Evolutionary conservation across 75 land plant genomes (phyloP), one percentile per base, ranked within the genome.

Genomic region (Picea sitchensis): DNA sequence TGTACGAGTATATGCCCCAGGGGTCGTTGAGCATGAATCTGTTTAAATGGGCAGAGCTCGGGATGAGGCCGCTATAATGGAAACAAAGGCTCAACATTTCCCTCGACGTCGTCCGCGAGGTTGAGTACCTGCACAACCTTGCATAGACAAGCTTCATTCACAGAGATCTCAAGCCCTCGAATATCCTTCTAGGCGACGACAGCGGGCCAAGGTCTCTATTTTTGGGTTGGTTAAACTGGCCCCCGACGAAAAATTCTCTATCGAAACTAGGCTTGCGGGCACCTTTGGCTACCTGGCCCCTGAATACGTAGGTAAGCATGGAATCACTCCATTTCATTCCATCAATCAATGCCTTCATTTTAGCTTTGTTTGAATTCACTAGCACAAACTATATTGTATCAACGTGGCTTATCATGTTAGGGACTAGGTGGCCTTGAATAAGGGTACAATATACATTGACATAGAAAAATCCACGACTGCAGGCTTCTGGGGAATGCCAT

Each of bases 261-360:
- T 92, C 17, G 94, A 88, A 83, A 92, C 96, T 1, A 85, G 86
- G 73, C 62, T 94, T 65, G 96, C 94, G 31, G 94, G 96, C 60
- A 94, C 94, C 9, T 94, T 92, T 76, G 96, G 96, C 1, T 94
- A 94, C 67, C 76, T 94, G 20, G 94, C 96, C 3, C 96, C 96
- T 41, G 96, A 94, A 58, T 93, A 93, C 81, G 96, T 93, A 83
- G 95, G 95, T 93, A 84, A 83, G 3, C 38, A 36, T 36, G 2
- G 2, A 36, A 36, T 36, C 38, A 36, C 12, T 18, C 61, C n/a
- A n/a, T 59, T 30, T 77, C 71, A 18, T 21, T 77, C 5, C 69
- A 31, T 77, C 62, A 36, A 36, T 36, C 38, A 36, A 36, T 36
- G 38, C 38, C 38, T 36, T 36, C 38, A 36, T 36, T 36, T 36